Evolutionary conservation across 768 basidiomycete genomes (phyloP).

Genomic region (Amanita thiersii): DNA sequence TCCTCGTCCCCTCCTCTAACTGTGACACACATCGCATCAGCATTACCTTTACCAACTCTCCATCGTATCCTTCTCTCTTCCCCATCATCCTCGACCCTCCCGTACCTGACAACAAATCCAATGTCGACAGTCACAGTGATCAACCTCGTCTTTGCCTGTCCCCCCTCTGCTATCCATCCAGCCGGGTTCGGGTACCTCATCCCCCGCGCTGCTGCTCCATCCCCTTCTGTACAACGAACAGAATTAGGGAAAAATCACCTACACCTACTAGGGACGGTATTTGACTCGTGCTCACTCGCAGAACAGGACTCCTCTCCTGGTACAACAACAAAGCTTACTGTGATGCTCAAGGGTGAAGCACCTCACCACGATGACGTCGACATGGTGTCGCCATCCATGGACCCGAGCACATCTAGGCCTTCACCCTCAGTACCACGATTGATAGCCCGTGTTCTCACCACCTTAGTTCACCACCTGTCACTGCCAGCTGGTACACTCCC

Average conservation of each 20-base stretch:
- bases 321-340: constrained; percentile 66
- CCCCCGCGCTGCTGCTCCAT: constrained; percentile 51
- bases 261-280: constrained; percentile 77
- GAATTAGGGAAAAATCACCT: too few species aligned
- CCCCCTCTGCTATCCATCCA: constrained; percentile 54
- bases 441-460: too few species aligned
- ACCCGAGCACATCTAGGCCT: constrained; percentile 16
- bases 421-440: background rate
- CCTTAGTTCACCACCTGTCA: constrained; percentile 23
- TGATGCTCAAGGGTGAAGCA: constrained; percentile 88
- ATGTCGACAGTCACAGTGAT: constrained; percentile 80
- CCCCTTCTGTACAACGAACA: too few species aligned
- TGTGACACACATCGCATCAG: constrained; percentile 68
- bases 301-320: constrained; percentile 33
- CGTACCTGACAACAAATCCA: constrained; percentile 64
- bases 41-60: constrained; percentile 46
- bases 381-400: constrained; percentile 17
- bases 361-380: constrained; percentile 18
- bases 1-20: constrained; percentile 15
- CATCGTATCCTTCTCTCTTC: constrained; percentile 2
- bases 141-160: constrained; percentile 72
- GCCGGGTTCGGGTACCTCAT: constrained; percentile 92
- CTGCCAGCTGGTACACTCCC: constrained; percentile 47
- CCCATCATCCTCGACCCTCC: constrained; percentile 18
- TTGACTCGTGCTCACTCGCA: constrained; percentile 75